These are phyloP conservation scores for Porodaedalea pini DNA, from an alignment of 1,284 basidiomycete species.

Conservation along the genomic window DNA sequence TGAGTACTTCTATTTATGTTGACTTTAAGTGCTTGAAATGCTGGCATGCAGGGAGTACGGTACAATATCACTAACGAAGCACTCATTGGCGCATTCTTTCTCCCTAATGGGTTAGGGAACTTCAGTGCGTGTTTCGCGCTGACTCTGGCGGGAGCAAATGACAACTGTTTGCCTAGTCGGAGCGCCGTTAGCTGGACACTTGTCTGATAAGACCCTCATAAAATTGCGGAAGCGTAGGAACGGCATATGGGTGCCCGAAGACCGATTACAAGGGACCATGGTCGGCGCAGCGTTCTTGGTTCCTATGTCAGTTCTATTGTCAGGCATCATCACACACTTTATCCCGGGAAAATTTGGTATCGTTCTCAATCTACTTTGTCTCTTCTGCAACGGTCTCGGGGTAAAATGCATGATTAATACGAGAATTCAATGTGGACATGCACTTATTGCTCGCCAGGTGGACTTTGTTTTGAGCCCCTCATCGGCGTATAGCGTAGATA, in stretches of 20 bases:
- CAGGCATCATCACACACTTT: conserved; percentile 35
- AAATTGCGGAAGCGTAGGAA: conserved; percentile 45
- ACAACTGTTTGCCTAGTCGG: too few relatives aligned
- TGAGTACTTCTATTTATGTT: conserved; percentile 21
- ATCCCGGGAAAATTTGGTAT: conserved; percentile 40
- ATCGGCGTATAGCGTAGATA: conserved; percentile 56
- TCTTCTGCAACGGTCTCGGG: conserved; percentile 50
- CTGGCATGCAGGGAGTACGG: conserved; percentile 40
- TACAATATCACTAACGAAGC: conserved; percentile 60
- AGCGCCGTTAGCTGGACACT: conserved; percentile 46
- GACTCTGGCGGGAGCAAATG: too few relatives aligned
- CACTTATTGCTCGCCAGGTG: conserved; percentile 36
- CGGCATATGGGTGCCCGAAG: conserved; percentile 54
- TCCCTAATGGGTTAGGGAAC: conserved; percentile 60
- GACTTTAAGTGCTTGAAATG: background rate
- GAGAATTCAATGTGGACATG: conserved; percentile 27
- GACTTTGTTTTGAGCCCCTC: conserved; percentile 47
- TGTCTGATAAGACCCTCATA: conserved; percentile 49
- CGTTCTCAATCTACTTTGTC: conserved; percentile 37
- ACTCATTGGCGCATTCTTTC: conserved; percentile 56
- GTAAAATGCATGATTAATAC: too few relatives aligned
- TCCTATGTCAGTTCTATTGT: conserved; percentile 37
- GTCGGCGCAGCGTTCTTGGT: conserved; percentile 44
- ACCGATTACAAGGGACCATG: conserved; percentile 50
- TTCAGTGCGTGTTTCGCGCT: conserved; percentile 36